These are phyloP conservation scores for Diplocarpon rosae DNA, from an alignment of 2,329 filamentous ascomycete species.

Conservation along the genomic window DNA sequence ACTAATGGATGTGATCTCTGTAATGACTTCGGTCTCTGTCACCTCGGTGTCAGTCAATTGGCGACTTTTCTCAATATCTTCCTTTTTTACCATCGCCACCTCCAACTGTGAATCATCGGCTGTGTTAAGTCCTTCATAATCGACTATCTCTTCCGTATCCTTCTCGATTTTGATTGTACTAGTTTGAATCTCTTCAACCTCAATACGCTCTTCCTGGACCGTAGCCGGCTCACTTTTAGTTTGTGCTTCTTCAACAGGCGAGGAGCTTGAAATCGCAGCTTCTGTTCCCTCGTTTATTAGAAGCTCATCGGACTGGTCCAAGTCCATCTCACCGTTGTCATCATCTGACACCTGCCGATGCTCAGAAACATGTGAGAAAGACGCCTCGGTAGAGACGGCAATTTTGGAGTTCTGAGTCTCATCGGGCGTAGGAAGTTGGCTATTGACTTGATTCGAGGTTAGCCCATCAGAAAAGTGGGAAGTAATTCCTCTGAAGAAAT, in stretches of 20 bases:
- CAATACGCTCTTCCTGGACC: neutral
- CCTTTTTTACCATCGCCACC: neutral
- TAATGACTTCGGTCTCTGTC: neutral
- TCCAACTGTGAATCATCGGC: neutral
- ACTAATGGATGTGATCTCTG: neutral
- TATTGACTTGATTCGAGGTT: conserved; percentile 1
- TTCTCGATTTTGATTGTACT: neutral
- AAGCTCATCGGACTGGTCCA: neutral
- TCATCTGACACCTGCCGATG: neutral
- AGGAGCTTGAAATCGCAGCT: neutral
- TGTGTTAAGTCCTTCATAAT: neutral
- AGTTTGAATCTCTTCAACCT: neutral
- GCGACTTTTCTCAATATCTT: neutral
- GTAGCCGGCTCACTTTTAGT: neutral
- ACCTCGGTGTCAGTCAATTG: neutral
- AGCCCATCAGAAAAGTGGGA: neutral
- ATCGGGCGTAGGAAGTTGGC: conserved; percentile 22
- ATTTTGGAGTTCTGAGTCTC: conserved; percentile 16
- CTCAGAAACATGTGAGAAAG: conserved; percentile 6
- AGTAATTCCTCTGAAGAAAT: neutral
- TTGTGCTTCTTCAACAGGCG: neutral
- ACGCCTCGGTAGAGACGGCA: conserved; percentile 8
- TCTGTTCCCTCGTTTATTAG: neutral
- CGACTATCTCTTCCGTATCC: neutral
- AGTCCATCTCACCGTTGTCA: neutral